These are phyloP conservation scores for Picea engelmannii DNA, from an alignment of 83 land plant genomes.

Conservation along the genomic window DNA sequence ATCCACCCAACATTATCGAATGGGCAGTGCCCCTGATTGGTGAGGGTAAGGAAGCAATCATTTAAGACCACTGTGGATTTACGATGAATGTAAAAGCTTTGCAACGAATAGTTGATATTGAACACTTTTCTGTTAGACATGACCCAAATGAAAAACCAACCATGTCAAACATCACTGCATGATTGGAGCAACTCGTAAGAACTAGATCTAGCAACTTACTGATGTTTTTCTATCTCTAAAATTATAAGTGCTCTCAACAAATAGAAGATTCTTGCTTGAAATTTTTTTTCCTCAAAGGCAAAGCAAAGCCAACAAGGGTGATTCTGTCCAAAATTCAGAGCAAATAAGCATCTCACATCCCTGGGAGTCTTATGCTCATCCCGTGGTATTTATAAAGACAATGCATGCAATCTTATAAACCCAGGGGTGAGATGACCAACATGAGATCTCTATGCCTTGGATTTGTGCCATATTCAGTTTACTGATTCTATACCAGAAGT, in stretches of 20 bases:
- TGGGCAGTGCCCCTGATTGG: conserved; percentile 56
- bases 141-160: conserved; percentile 47
- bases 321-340: too few species aligned
- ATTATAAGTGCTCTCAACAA: too few species aligned
- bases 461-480: conserved; percentile 60
- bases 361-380: too few species aligned
- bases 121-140: conserved; percentile 50
- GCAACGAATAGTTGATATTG: conserved; percentile 59
- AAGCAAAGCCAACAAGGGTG: too few species aligned
- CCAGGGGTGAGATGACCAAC: too few species aligned
- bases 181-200: conserved; percentile 51
- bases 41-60: conserved; percentile 41
- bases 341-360: too few species aligned
- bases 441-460: conserved; percentile 49
- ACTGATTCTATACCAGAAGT: conserved; percentile 61
- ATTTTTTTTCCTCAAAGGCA: too few species aligned
- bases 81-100: conserved; percentile 67
- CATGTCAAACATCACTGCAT: conserved; percentile 44
- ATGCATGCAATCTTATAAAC: too few species aligned
- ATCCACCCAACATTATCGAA: conserved; percentile 48
- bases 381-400: too few species aligned
- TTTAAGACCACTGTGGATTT: conserved; percentile 39
- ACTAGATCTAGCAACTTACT: conserved; percentile 17
- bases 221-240: too few species aligned
- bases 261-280: too few species aligned